Evolutionary conservation across 495 filamentous ascomycete species (phyloP).

Genomic region (Penicillium steckii): DNA sequence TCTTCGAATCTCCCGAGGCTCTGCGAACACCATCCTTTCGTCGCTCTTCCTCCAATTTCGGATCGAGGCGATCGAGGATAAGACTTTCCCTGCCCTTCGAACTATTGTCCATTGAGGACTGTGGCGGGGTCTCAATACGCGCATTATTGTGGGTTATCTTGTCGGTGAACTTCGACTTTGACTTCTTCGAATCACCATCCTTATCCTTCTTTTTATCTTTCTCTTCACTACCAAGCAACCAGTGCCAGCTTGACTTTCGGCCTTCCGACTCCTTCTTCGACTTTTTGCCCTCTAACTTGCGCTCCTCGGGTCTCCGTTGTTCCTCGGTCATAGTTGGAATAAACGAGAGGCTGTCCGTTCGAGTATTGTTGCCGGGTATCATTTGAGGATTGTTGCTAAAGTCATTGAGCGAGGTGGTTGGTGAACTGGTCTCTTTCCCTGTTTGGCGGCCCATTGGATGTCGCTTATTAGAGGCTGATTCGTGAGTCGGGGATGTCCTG

Average conservation of each 20-base stretch:
- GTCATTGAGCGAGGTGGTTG: constrained; percentile 31
- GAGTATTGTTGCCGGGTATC: constrained; percentile 66
- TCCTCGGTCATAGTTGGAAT: constrained; percentile 76
- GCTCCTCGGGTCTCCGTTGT: constrained; percentile 56
- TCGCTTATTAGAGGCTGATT: constrained; percentile 27
- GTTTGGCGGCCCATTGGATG: constrained; percentile 23
- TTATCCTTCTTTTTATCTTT: constrained; percentile 68
- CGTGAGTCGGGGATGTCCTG: constrained; percentile 22
- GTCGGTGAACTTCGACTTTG: constrained; percentile 58
- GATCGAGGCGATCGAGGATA: constrained; percentile 74
- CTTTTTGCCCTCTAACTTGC: constrained; percentile 62
- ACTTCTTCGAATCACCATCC: constrained; percentile 60
- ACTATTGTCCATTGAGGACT: constrained; percentile 70
- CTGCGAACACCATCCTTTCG: constrained; percentile 79
- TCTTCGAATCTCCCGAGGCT: constrained; percentile 71
- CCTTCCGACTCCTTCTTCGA: constrained; percentile 60
- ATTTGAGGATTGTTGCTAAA: constrained; percentile 43
- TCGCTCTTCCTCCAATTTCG: constrained; percentile 74
- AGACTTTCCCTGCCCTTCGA: constrained; percentile 78
- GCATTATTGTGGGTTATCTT: constrained; percentile 61
- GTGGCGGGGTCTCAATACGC: constrained; percentile 74
- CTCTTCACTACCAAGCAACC: constrained; percentile 68
- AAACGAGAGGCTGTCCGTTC: constrained; percentile 78
- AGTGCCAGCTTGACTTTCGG: constrained; percentile 84
- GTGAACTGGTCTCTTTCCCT: constrained; percentile 29